Conservation (phyloP, 306 rosid species). For the Casuarina equisetifolia region DNA sequence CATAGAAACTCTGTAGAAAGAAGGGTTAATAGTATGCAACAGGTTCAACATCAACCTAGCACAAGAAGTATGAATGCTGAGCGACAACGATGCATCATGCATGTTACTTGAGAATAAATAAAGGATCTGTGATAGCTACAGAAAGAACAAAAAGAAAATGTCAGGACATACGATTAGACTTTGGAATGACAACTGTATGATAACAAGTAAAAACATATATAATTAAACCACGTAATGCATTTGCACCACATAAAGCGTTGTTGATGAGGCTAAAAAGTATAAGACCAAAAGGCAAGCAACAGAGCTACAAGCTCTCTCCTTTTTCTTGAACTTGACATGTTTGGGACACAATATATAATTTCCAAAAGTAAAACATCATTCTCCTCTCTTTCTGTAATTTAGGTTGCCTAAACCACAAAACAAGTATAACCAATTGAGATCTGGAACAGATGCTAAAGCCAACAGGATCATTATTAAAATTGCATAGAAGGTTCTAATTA, state of each 20-base stretch:
- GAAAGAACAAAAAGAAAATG: constrained; percentile 18
- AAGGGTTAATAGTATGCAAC: constrained; percentile 53
- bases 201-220: constrained; percentile 12
- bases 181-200: constrained; percentile 12
- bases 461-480: too few relatives aligned
- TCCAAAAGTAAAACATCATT: neutral
- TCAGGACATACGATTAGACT: constrained; percentile 31
- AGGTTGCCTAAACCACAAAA: neutral
- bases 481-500: too few relatives aligned
- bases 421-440: too few relatives aligned
- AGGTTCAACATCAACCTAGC: constrained; percentile 98
- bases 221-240: neutral
- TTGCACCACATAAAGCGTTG: neutral
- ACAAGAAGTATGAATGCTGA: constrained; percentile 97
- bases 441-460: too few relatives aligned
- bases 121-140: constrained; percentile 91
- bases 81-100: constrained; percentile 95
- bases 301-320: neutral
- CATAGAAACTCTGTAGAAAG: constrained; percentile 15
- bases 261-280: neutral
- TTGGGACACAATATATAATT: neutral
- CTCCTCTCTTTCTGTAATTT: neutral
- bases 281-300: neutral
- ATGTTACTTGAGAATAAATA: constrained; percentile 97
- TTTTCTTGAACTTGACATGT: neutral